Base-by-base conservation (phyloP, 306 rosid genomes). In the Castanea sativa region DNA sequence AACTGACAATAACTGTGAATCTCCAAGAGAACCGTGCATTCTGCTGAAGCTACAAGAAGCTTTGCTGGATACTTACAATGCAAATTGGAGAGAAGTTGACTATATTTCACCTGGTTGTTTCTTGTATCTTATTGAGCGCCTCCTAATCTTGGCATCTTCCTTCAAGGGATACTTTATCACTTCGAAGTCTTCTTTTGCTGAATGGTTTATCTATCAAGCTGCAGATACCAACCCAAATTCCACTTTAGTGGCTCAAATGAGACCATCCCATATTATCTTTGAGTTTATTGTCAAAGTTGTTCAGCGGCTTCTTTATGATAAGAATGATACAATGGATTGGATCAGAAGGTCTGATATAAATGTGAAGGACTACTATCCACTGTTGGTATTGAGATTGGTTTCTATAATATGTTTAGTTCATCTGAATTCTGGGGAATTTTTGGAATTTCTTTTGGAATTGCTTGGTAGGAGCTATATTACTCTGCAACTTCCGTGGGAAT, bases 61-160 rank as follows among this genome's bases (percentile, higher is more conserved):
- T 65, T 71, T 91, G 73, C 20, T 0, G 2, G 69, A 79, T 73
- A 85, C 87, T 29, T 91, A 84, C 51, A 41, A 2, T 8, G 88
- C 65, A 13, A 76, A 91, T 35, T 85, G 89, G 92, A 4, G 0
- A 18, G 83, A 49, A 23, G 0, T 5, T 2, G 94, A 91, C 72
- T 88, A 86, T 71, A 82, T 93, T 18, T 75, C 93, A 57, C 97
- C 98, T 0, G 67, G 67, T 67, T 90, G 90, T 85, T 90, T 91
- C 75, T 67, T 93, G 71, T 89, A 91, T 79, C 95, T 93, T 35
- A 73, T 87, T 8, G 98, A 93, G 75, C 93, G 88, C 70, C 84
- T 93, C 63, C 56, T 93, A 70, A 74, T 88, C 4, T 76, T 77
- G 61, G 81, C 85, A 55, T 82, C 82, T 8, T 63, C 58, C 67